phyloP scores from a whole-genome alignment of 768 basidiomycete genomes.

The Hygrophoropsis aurantiaca region DNA sequence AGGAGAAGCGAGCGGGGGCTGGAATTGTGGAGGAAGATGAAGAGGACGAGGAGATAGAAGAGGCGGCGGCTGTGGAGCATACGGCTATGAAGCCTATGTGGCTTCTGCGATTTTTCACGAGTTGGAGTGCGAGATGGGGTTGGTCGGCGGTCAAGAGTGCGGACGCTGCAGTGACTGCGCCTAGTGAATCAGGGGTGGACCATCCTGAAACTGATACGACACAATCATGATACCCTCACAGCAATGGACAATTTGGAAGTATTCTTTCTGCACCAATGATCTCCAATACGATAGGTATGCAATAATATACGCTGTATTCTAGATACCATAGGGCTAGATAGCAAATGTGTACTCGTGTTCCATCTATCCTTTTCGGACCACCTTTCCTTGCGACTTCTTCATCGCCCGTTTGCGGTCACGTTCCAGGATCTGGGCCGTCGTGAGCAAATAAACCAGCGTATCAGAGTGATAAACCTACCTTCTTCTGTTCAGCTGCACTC shows the following conservation, averaged over 20 bases:
- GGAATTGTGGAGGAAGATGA: slow-evolving; percentile 21
- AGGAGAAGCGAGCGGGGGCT: slow-evolving; percentile 47
- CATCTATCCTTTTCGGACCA: slow-evolving; percentile 47
- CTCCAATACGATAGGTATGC: too few species aligned
- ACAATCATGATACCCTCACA: too few species aligned
- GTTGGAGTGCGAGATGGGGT: slow-evolving; percentile 70
- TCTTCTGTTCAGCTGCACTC: slow-evolving; percentile 79
- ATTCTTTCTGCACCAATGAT: too few species aligned
- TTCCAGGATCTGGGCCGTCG: slow-evolving; percentile 53
- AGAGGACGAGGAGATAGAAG: slow-evolving; percentile 26
- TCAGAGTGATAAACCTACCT: slow-evolving; percentile 42
- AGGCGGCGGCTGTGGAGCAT: slow-evolving; percentile 18
- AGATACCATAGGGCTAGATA: too few species aligned
- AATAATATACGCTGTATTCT: too few species aligned
- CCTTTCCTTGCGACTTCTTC: slow-evolving; percentile 70
- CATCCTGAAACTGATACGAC: too few species aligned
- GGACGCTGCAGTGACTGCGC: slow-evolving; percentile 7
- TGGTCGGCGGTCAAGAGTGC: slow-evolving; percentile 26
- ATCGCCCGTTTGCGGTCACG: slow-evolving; percentile 74
- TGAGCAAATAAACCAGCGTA: neutral
- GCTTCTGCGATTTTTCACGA: slow-evolving; percentile 74
- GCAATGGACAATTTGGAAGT: too few species aligned
- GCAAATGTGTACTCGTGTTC: neutral
- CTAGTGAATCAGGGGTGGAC: too few species aligned
- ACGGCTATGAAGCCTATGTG: slow-evolving; percentile 65